Percentiles rank a stretch among this genome's conserved stretches.
Evolutionary conservation across 257 asterid genomes (phyloP).

Genomic region (Linaria vulgaris): DNA sequence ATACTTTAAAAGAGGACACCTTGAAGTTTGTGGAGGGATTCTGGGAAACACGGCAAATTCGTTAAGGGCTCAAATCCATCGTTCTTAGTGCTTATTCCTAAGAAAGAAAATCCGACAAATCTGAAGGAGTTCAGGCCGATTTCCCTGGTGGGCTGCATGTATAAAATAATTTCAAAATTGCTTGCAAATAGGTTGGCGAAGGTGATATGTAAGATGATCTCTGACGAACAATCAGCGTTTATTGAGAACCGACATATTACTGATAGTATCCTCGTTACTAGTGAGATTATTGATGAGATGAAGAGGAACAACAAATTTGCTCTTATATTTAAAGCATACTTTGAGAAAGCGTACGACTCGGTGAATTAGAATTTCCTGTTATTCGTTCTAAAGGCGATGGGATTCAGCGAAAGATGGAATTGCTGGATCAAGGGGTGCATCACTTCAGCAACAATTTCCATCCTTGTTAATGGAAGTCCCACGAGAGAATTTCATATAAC

Average conservation of each 20-base stretch:
- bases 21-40: no score
- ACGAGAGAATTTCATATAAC: neutral
- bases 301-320: neutral
- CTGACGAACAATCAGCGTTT: neutral
- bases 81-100: no score
- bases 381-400: neutral
- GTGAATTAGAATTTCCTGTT: neutral
- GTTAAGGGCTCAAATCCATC: no score
- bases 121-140: no score
- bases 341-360: neutral
- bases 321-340: neutral
- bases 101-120: no score
- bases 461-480: neutral
- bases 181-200: no score
- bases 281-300: neutral
- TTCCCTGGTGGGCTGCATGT: no score
- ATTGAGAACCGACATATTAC: neutral
- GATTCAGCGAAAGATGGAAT: neutral
- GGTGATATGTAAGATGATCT: no score
- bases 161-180: no score
- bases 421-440: neutral
- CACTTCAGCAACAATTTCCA: neutral
- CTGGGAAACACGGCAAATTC: no score
- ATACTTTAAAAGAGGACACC: no score
- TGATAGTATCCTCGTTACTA: neutral